Evolutionary conservation across 306 rosid species (phyloP), one percentile per base, ranked within the genome.

Genomic region (Sophora flavescens): DNA sequence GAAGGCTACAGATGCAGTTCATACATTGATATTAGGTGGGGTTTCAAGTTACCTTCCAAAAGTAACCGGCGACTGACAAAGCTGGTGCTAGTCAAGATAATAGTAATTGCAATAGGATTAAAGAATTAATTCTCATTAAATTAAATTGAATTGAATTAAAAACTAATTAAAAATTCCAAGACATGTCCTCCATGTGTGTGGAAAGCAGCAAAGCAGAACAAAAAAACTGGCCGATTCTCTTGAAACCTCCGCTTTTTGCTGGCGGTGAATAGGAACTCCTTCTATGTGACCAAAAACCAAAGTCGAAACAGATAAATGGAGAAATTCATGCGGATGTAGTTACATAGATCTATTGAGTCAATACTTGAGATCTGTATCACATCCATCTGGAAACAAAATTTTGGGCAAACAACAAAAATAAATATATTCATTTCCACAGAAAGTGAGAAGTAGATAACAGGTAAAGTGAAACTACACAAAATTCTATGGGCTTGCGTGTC

Each of bases 11-110:
- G 70, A 70, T 65, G 73, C 63, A 42, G 73, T 33, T 64, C 38
- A 15, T 16, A 56, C 71, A 47, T 12, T 47, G 65, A 67, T 38
- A 18, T 51, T 58, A 64, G 63, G 52, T 71, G 60, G 63, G 74
- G 74, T 76, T 70, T 69, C 8, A 15, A 77, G 47, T 81, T 50
- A 72, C 85, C 78, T 52, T 14, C 6, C 0, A 8, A 60, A 41
- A 62, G 78, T 72, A 77, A 84, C 80, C 14, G 81, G 75, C 54
- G 70, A 72, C 83, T 81, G 85, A 81, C 45, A 77, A 35, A 52
- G 70, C 76, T 80, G 76, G 22, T 39, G 42, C 71, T 78, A 52
- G 77, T 63, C 41, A 60, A 52, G 69, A 61, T 9, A 66, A 61
- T 9, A 66, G 51, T 52, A 77, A 75, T 75, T 79, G 44, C 63